Evolutionary conservation across 2,329 filamentous ascomycete species (phyloP), one percentile per base, ranked within the genome.

Genomic region (Coniella vitis): DNA sequence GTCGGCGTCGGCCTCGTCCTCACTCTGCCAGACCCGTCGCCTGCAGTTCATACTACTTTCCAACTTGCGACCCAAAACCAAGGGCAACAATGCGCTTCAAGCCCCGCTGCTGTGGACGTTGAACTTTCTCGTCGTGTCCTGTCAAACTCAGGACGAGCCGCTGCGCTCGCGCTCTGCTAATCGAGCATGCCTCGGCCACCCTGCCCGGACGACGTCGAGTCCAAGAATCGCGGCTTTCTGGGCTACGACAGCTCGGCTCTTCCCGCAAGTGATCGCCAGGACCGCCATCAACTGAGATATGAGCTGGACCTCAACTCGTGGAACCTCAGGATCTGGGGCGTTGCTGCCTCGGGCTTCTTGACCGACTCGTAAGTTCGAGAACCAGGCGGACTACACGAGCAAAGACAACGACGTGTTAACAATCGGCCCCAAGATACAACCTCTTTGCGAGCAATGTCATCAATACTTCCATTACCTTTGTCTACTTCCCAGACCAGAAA

Each of bases 361-460:
- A 76, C 74, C 29, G 74, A 76, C 55, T 76, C 72, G 71, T 75
- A 60, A 47, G 71, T 63, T 44, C 41, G 25, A 7, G n/a, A n/a
- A n/a, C n/a, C n/a, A n/a, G n/a, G n/a, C n/a, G n/a, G n/a, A n/a
- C n/a, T n/a, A n/a, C n/a, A n/a, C n/a, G n/a, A n/a, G n/a, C n/a
- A n/a, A n/a, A n/a, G n/a, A n/a, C n/a, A n/a, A n/a, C n/a, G n/a
- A n/a, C n/a, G n/a, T n/a, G 36, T 35, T 51, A 3, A 46, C 34
- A 14, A 9, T 35, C 19, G 25, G 13, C 22, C 39, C 14, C 4
- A 19, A 76, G 73, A 52, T 76, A 77, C 50, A 77, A 77, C 49
- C 67, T 77, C 19, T 77, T 77, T 54, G 74, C 74, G 12, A 76
- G 70, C 52, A 77, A 77, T 52, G 74, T 76, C 46, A 76, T 77